Base-by-base conservation (phyloP, 805 yeast genomes). In the Starmerella cellae region DNA sequence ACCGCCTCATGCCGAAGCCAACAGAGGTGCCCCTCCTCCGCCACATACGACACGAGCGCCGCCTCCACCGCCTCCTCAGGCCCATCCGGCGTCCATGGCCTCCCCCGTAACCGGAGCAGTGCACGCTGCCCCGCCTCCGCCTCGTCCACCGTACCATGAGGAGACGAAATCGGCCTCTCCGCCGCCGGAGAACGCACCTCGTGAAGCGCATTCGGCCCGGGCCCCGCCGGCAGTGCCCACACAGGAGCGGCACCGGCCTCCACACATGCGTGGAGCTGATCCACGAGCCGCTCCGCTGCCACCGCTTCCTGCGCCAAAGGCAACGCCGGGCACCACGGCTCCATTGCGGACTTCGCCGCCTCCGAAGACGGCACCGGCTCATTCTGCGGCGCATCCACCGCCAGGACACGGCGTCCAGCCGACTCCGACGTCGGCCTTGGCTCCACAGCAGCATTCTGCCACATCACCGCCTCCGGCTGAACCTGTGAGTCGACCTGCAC, bases 281-380 rank as follows among this genome's bases (percentile, higher is more conserved):
- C 24, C 26, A 4, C 34, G 18, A 22, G 18, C 37, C 19, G 26
- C 27, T 3, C 45, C 41, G 9, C 43, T 41, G 2, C 35, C 35
- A 9, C 35, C 35, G 18, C 14, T n/a, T 17, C 24, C 46, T 30
- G 17, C 38, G 13, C 33, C 47, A 11, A n/a, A 40, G 8, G 27
- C 37, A 14, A 17, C 20, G 11, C 13, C 35, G 9, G 21, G 9
- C 8, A 18, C n/a, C 42, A 14, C 36, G 80, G 67, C 37, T 66
- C 71, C 10, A 60, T 60, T 39, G 70, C 74, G 38, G 82, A 61
- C 33, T 62, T 59, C 18, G 68, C 74, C 33, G 65, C 65, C n/a
- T 69, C 59, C 3, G 66, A 54, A 14, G 58, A 58, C 5, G 79
- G 76, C 11, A 76, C 61, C 6, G 66, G 66, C 27, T 44, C 30